Percentiles rank a stretch among this genome's conserved stretches.
Conservation (phyloP, 352 stramenopile species). For the Halophytophthora batemanensis region DNA sequence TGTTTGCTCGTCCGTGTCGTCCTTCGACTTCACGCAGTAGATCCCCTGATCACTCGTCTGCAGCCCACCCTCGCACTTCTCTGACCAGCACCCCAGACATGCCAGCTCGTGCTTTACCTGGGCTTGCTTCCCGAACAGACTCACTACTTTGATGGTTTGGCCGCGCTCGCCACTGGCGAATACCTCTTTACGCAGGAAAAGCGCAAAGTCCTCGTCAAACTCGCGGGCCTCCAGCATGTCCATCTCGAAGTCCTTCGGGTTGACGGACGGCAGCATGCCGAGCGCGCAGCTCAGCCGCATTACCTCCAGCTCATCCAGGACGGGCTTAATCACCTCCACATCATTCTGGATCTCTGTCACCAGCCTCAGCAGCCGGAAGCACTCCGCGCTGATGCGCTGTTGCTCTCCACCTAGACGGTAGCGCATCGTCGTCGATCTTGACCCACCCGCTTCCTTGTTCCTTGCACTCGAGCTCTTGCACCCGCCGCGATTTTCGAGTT, state of each 20-base stretch:
- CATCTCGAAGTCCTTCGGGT: constrained; percentile 46
- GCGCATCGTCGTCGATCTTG: constrained; percentile 13
- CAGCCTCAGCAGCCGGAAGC: constrained; percentile 58
- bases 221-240: constrained; percentile 49
- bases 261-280: constrained; percentile 44
- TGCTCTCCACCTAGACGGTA: constrained; percentile 11
- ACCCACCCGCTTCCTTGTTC: constrained; percentile 1
- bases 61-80: constrained; percentile 35
- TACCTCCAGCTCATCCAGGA: constrained; percentile 66
- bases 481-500: constrained; percentile 1
- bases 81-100: constrained; percentile 38
- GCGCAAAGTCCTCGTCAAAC: constrained; percentile 63
- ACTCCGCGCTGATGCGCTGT: constrained; percentile 28
- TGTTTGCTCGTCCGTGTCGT: background rate
- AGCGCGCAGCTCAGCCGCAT: constrained; percentile 59
- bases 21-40: constrained; percentile 33
- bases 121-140: constrained; percentile 60
- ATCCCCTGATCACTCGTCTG: constrained; percentile 46
- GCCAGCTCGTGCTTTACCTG: constrained; percentile 42
- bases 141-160: constrained; percentile 31
- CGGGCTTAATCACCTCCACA: constrained; percentile 63
- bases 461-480: constrained; percentile 7
- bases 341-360: constrained; percentile 59
- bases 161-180: constrained; percentile 22
- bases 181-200: constrained; percentile 52